Evolutionary conservation across 495 filamentous ascomycete genomes (phyloP), one percentile per base, ranked within the genome.

Genomic region (Penicillium subrubescens): DNA sequence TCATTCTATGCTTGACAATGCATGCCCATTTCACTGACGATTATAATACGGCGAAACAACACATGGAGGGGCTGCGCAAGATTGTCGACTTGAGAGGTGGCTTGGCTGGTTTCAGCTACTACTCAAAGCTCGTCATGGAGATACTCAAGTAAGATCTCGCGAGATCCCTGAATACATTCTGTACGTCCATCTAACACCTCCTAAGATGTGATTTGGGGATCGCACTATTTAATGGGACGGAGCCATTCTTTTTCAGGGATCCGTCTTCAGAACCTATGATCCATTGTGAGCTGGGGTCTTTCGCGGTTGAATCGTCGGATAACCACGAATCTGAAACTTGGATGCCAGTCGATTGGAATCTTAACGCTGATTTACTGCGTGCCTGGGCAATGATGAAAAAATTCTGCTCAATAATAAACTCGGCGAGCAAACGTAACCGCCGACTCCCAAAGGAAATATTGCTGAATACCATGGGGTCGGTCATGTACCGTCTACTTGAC

Each of bases 401-500:
- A 27, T 84, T 84, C 64, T 72, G 71, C 63, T 35, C 65, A 1
- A 33, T 74, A 6, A 74, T 79, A 53, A 81, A 82, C 70, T 65
- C 63, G 6, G 76, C 75, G 15, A 64, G 59, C 5, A 55, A 70
- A 34, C 57, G 66, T 0, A 50, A 62, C 0, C 64, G 54, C 25
- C 61, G 61, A 8, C 66, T 84, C 6, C 43, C 74, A 0, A 65
- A 68, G 27, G 68, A 75, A 19, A 59, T 62, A 11, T 65, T 81
- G 29, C 57, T 78, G 4, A 67, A 75, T 15, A 73, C 71, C 39
- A 79, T 82, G 75, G 70, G 64, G 0, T 77, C 79, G 0, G 73
- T 80, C 51, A 75, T 75, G 63, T 84, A 83, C 65, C 78, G 74
- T 11, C 72, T 84, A 1, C 64, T 82, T 19, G 44, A 71, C 53